Evolutionary conservation across 2,329 filamentous ascomycete genomes (phyloP).

Genomic region (Microdochium nivale): DNA sequence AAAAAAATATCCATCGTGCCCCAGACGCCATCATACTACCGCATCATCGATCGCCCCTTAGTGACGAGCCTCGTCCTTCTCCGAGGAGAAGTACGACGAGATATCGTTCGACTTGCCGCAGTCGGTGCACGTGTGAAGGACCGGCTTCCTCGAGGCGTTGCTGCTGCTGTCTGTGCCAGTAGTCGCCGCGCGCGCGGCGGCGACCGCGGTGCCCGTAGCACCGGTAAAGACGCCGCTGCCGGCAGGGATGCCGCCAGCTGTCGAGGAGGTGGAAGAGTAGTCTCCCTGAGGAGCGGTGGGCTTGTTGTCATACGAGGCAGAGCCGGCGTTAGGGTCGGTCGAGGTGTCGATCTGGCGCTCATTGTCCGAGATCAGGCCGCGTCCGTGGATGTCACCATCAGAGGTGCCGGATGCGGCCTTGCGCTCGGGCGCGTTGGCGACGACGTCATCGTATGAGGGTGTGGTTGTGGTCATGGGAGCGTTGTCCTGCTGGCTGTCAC

Average conservation of each 20-base stretch:
- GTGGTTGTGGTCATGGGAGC: not conserved
- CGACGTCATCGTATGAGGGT: not conserved
- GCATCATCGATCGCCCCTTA: not conserved
- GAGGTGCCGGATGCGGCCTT: not conserved
- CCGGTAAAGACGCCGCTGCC: no score
- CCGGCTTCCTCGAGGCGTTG: not conserved
- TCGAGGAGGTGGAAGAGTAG: not conserved
- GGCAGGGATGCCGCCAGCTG: not conserved
- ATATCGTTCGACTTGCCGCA: not conserved
- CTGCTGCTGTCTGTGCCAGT: not conserved
- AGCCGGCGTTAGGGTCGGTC: not conserved
- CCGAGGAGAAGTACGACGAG: not conserved
- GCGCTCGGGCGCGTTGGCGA: not conserved
- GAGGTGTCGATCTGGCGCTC: not conserved
- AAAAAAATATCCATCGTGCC: no score
- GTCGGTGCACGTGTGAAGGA: not conserved
- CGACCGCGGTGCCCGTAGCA: no score
- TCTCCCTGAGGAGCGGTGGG: not conserved
- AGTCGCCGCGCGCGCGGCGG: not conserved
- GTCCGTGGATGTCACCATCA: not conserved
- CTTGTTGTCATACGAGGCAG: not conserved
- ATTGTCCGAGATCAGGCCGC: not conserved
- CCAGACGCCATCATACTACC: no score
- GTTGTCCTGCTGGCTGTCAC: not conserved
- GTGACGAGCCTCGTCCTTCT: not conserved